These are phyloP conservation scores for Asclepias syriaca DNA, from an alignment of 257 asterid species.

Conservation along the genomic window DNA sequence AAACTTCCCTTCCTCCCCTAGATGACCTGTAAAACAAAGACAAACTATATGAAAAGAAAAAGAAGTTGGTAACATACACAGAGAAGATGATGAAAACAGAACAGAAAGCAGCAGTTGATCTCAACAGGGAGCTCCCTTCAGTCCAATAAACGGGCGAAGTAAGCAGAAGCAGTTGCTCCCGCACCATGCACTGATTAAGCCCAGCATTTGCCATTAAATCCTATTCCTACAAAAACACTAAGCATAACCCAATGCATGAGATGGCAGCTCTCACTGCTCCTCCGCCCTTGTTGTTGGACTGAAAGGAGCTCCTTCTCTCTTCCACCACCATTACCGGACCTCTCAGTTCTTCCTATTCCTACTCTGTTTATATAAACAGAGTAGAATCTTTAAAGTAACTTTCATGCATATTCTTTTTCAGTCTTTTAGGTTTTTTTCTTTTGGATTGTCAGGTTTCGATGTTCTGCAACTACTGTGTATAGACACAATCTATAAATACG, in stretches of 20 bases:
- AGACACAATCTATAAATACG: no score
- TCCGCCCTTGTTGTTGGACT: constrained; percentile 45
- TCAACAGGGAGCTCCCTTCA: constrained; percentile 55
- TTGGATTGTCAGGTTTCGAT: not conserved
- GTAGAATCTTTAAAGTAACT: not conserved
- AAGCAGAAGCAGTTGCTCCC: constrained; percentile 56
- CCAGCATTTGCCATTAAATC: constrained; percentile 7
- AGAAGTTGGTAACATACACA: not conserved
- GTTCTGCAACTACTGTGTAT: not conserved
- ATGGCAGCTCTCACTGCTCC: constrained; percentile 51
- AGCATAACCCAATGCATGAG: constrained; percentile 56
- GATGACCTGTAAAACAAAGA: not conserved
- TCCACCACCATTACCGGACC: not conserved
- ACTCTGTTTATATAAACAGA: constrained; percentile 1
- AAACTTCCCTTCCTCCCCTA: no score
- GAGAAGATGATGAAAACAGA: not conserved
- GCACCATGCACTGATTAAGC: constrained; percentile 45
- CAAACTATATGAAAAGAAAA: not conserved
- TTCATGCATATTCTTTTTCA: not conserved
- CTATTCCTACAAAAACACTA: not conserved
- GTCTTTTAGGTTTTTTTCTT: no score
- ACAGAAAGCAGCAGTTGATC: no score
- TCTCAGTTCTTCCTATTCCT: not conserved
- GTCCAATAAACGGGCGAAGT: constrained; percentile 37
- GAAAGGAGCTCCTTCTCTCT: constrained; percentile 39